Evolutionary conservation across 345 rosid genomes (phyloP).

Genomic region (Hibiscus tridactylites): DNA sequence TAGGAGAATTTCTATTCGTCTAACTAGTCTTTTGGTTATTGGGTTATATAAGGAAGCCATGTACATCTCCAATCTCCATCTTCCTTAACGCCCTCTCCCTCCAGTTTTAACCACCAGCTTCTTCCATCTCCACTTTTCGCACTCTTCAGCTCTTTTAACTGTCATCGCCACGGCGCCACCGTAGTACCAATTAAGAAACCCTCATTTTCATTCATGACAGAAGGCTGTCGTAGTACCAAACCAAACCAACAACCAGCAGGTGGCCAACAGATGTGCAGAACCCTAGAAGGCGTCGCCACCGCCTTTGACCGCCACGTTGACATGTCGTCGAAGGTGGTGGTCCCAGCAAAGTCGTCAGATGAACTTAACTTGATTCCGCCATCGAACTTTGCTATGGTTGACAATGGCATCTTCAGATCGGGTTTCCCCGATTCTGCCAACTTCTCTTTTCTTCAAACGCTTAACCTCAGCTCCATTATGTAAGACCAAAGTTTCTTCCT

Average conservation of each 20-base stretch:
- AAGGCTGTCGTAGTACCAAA: conserved; percentile 5
- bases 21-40: not conserved
- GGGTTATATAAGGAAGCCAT: not conserved
- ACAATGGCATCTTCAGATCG: conserved; percentile 89
- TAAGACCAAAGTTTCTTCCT: conserved; percentile 24
- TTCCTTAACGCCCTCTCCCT: not conserved
- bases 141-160: not conserved
- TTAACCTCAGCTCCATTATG: conserved; percentile 94
- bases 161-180: not conserved
- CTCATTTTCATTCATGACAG: conserved; percentile 14
- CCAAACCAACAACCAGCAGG: not conserved
- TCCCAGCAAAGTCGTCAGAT: conserved; percentile 25
- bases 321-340: conserved; percentile 10
- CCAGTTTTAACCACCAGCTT: not conserved
- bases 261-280: conserved; percentile 27
- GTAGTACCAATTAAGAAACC: not conserved
- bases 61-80: conserved; percentile 1
- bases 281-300: conserved; percentile 37
- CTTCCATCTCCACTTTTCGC: not conserved
- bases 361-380: conserved; percentile 61
- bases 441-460: conserved; percentile 80
- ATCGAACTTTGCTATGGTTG: conserved; percentile 87
- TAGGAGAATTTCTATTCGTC: too few relatives aligned
- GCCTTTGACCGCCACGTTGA: conserved; percentile 42
- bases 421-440: conserved; percentile 87